A percentile compares a stretch with the other conserved stretches of the same genome.
These are phyloP conservation scores for Calvatia gigantea DNA, from an alignment of 768 basidiomycete species.

Conservation along the genomic window DNA sequence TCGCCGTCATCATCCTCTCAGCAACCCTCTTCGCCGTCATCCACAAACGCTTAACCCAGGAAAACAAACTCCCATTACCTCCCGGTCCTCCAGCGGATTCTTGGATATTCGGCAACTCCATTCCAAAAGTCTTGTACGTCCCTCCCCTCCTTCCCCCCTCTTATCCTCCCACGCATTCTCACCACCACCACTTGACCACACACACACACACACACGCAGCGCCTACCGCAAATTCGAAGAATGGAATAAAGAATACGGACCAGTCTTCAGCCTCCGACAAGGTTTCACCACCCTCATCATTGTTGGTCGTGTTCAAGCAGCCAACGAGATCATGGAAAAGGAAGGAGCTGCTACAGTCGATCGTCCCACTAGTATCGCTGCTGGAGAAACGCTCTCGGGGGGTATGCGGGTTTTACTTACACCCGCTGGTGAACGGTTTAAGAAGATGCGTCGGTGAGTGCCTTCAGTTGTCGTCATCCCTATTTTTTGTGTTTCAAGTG, in stretches of 20 bases:
- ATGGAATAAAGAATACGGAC: conserved; percentile 60
- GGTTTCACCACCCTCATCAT: conserved; percentile 44
- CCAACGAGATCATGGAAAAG: conserved; percentile 65
- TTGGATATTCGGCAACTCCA: conserved; percentile 35
- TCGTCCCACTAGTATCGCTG: conserved; percentile 52
- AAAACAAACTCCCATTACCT: conserved; percentile 29
- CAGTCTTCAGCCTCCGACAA: conserved; percentile 53
- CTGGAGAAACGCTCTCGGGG: conserved; percentile 55
- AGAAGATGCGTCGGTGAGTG: conserved; percentile 54
- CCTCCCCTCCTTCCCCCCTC: background rate
- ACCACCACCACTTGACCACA: no score
- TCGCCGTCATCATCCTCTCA: conserved; percentile 28
- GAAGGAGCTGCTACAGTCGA: conserved; percentile 57
- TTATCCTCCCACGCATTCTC: background rate
- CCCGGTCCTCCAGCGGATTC: conserved; percentile 39
- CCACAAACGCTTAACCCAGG: conserved; percentile 21
- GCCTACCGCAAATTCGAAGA: conserved; percentile 52
- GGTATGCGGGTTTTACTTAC: conserved; percentile 57
- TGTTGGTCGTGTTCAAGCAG: conserved; percentile 50
- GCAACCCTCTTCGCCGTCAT: conserved; percentile 26
- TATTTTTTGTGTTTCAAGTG: no score
- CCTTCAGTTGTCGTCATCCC: background rate
- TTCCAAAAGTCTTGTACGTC: conserved; percentile 39
- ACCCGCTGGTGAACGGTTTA: conserved; percentile 54
- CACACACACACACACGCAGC: no score